Evolutionary conservation across 2,329 filamentous ascomycete species (phyloP).

Genomic region (Exophiala oligosperma): DNA sequence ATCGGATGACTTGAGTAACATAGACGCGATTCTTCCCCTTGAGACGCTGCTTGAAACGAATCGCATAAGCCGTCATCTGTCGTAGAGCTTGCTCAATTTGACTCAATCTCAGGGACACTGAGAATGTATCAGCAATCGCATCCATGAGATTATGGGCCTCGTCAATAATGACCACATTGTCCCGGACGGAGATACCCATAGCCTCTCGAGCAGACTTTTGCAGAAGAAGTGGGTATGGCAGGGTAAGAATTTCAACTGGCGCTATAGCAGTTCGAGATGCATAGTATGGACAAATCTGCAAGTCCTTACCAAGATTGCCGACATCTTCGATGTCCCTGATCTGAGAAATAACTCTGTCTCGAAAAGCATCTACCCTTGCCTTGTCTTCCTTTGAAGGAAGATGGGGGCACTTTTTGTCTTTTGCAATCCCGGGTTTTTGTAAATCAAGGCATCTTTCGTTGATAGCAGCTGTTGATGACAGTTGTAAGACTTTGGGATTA

Average conservation of each 20-base stretch:
- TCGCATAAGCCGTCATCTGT: slow-evolving; percentile 79
- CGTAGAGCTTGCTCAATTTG: slow-evolving; percentile 72
- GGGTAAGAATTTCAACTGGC: slow-evolving; percentile 79
- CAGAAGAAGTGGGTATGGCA: slow-evolving; percentile 87
- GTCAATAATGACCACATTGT: slow-evolving; percentile 91
- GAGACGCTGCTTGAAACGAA: slow-evolving; percentile 81
- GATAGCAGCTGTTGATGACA: slow-evolving; percentile 73
- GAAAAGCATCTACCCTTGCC: slow-evolving; percentile 72
- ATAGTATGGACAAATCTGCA: slow-evolving; percentile 92
- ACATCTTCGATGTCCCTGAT: slow-evolving; percentile 94
- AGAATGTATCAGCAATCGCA: slow-evolving; percentile 83
- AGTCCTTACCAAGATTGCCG: slow-evolving; percentile 70
- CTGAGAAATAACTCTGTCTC: slow-evolving; percentile 78
- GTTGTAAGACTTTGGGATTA: slow-evolving; percentile 73
- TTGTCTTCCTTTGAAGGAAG: slow-evolving; percentile 77
- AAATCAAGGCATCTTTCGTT: slow-evolving; percentile 92
- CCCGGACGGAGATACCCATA: slow-evolving; percentile 79
- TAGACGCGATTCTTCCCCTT: slow-evolving; percentile 92
- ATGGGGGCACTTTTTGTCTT: slow-evolving; percentile 71
- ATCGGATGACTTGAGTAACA: slow-evolving; percentile 79
- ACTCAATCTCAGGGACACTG: slow-evolving; percentile 69
- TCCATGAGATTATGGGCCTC: slow-evolving; percentile 99
- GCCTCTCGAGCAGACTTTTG: slow-evolving; percentile 87
- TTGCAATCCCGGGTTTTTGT: slow-evolving; percentile 67
- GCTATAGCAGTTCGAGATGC: slow-evolving; percentile 84